Evolutionary conservation across 2,329 filamentous ascomycete genomes (phyloP).

Genomic region (Ophiostoma triangulosporum): DNA sequence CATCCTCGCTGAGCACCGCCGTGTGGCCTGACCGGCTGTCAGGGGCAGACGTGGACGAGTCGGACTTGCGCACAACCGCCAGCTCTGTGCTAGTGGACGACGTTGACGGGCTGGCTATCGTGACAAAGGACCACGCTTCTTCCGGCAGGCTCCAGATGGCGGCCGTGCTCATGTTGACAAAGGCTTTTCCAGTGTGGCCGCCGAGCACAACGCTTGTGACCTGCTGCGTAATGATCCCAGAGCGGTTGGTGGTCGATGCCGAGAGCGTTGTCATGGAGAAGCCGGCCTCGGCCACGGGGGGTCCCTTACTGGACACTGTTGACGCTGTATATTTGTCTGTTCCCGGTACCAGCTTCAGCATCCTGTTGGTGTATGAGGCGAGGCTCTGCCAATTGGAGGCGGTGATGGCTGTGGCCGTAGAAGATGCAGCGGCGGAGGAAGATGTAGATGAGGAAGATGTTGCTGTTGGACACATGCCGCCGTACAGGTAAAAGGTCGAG

Average conservation of each 20-base stretch:
- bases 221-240: conserved; percentile 50
- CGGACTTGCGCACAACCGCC: conserved; percentile 21
- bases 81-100: conserved; percentile 35
- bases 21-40: conserved; percentile 81
- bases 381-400: conserved; percentile 45
- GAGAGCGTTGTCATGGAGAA: conserved; percentile 67
- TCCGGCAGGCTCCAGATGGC: conserved; percentile 80
- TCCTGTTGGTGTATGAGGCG: conserved; percentile 67
- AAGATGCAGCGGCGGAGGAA: conserved; percentile 16
- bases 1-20: conserved; percentile 66
- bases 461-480: conserved; percentile 64
- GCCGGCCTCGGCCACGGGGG: conserved; percentile 68
- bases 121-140: conserved; percentile 72
- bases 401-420: conserved; percentile 19
- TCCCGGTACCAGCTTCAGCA: conserved; percentile 52
- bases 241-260: conserved; percentile 55
- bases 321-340: conserved; percentile 23
- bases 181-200: conserved; percentile 69
- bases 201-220: conserved; percentile 71
- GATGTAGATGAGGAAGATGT: conserved; percentile 15
- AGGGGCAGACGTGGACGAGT: background rate
- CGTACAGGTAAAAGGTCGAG: conserved; percentile 60
- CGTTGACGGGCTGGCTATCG: conserved; percentile 32
- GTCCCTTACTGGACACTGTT: conserved; percentile 37
- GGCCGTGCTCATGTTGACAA: conserved; percentile 88